Percentiles rank a stretch among this genome's conserved stretches.
phyloP scores from a whole-genome alignment of 495 filamentous ascomycete genomes.

The Penicillium tannophilum region DNA sequence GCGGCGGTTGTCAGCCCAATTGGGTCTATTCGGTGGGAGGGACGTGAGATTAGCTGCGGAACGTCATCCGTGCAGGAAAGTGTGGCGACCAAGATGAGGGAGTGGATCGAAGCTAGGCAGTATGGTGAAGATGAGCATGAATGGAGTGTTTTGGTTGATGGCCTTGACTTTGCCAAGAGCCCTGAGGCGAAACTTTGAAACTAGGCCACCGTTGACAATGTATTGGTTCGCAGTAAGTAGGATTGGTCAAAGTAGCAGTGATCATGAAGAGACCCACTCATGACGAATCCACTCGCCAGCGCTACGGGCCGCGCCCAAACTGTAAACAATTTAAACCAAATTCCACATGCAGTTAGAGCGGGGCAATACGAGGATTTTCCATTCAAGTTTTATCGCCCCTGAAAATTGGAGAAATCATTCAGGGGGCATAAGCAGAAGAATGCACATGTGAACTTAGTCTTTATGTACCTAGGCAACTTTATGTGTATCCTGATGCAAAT shows the following conservation, averaged over 20 bases:
- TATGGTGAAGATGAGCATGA: constrained; percentile 81
- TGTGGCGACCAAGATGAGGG: constrained; percentile 70
- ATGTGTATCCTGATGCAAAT: no score
- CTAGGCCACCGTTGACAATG: neutral
- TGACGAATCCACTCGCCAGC: neutral
- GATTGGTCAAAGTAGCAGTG: neutral
- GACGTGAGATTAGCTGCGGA: constrained; percentile 65
- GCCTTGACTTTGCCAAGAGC: neutral
- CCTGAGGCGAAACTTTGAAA: neutral
- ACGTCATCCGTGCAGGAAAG: constrained; percentile 67
- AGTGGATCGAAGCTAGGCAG: constrained; percentile 82
- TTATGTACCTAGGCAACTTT: no score
- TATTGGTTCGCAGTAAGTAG: neutral
- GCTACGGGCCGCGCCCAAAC: neutral
- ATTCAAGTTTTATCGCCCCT: neutral
- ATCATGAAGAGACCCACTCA: neutral
- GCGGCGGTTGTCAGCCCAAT: constrained; percentile 66
- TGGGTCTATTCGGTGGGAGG: constrained; percentile 72
- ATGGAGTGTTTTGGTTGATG: constrained; percentile 55
- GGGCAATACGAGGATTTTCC: neutral
- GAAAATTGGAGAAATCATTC: neutral
- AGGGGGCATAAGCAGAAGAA: no score
- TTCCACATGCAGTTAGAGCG: neutral
- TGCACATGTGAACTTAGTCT: no score
- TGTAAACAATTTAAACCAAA: neutral